phyloP scores from a whole-genome alignment of 768 basidiomycete genomes.

The Lentinus tigrinus region DNA sequence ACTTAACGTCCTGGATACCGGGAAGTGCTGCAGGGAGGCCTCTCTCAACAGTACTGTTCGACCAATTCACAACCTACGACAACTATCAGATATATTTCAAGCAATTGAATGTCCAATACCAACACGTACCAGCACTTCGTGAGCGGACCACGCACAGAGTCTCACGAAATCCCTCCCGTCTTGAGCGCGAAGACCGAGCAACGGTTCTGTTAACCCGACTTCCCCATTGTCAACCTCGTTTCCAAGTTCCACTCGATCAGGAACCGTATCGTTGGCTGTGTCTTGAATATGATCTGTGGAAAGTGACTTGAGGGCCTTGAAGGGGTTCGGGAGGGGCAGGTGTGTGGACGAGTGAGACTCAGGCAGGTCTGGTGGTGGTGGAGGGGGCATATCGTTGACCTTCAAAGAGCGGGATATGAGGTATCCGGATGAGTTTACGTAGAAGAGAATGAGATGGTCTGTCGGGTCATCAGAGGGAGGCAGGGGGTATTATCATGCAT shows the following conservation, averaged over 20 bases:
- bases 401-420: slow-evolving; percentile 44
- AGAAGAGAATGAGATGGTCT: slow-evolving; percentile 42
- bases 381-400: slow-evolving; percentile 25
- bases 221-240: slow-evolving; percentile 35
- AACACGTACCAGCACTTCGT: slow-evolving; percentile 21
- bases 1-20: slow-evolving; percentile 16
- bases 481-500: slow-evolving; percentile 9
- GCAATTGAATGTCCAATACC: background rate
- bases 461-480: background rate
- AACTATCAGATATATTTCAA: background rate
- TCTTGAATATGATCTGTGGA: slow-evolving; percentile 45
- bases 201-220: slow-evolving; percentile 26
- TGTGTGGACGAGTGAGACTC: slow-evolving; percentile 31
- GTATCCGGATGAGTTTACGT: slow-evolving; percentile 41
- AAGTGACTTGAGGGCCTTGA: slow-evolving; percentile 53
- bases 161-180: slow-evolving; percentile 39
- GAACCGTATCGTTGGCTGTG: slow-evolving; percentile 21
- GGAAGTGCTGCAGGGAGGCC: background rate
- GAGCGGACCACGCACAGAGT: slow-evolving; percentile 19
- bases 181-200: slow-evolving; percentile 26
- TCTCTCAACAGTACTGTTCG: background rate
- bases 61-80: slow-evolving; percentile 1
- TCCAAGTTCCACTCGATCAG: slow-evolving; percentile 32
- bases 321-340: slow-evolving; percentile 59
- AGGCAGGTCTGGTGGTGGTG: slow-evolving; percentile 22